phyloP scores from a whole-genome alignment of 2,329 filamentous ascomycete species.

The Colletotrichum sp. region DNA sequence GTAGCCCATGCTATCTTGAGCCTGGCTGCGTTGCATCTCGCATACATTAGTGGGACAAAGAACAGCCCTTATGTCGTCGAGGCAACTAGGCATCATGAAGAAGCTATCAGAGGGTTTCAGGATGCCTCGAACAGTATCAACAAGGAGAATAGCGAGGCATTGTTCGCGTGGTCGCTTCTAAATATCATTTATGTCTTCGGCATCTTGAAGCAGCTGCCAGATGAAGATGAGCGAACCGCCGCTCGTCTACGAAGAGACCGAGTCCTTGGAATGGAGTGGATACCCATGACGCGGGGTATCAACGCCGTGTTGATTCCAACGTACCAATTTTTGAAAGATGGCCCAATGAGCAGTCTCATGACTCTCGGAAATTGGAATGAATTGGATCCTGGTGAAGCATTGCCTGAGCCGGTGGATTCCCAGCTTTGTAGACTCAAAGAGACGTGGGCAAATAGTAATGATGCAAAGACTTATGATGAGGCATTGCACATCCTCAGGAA shows the following conservation, averaged over 20 bases:
- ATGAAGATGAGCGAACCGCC: neutral
- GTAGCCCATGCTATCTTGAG: constrained; percentile 19
- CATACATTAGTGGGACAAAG: neutral
- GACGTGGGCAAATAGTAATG: constrained; percentile 4
- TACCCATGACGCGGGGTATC: constrained; percentile 25
- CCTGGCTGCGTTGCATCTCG: constrained; percentile 20
- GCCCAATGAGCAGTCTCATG: constrained; percentile 4
- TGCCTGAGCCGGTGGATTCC: neutral
- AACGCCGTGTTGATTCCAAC: constrained; percentile 15
- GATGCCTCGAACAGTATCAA: neutral
- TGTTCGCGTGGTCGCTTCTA: constrained; percentile 16
- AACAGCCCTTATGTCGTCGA: neutral
- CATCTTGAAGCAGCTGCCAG: neutral
- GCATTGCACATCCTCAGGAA: constrained; percentile 14
- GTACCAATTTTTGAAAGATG: neutral
- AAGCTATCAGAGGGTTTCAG: constrained; percentile 5
- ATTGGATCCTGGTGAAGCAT: neutral
- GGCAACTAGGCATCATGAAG: constrained; percentile 15
- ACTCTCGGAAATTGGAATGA: constrained; percentile 24
- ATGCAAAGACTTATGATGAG: constrained; percentile 16
- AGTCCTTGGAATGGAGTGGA: constrained; percentile 23
- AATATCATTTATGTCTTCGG: constrained; percentile 21
- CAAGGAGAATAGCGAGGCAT: constrained; percentile 4
- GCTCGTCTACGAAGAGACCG: constrained; percentile 5
- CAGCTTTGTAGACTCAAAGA: constrained; percentile 1